A percentile compares a stretch with the other conserved stretches of the same genome.
These are phyloP conservation scores for Quercus wislizeni DNA, from an alignment of 306 rosid genomes.

Conservation along the genomic window DNA sequence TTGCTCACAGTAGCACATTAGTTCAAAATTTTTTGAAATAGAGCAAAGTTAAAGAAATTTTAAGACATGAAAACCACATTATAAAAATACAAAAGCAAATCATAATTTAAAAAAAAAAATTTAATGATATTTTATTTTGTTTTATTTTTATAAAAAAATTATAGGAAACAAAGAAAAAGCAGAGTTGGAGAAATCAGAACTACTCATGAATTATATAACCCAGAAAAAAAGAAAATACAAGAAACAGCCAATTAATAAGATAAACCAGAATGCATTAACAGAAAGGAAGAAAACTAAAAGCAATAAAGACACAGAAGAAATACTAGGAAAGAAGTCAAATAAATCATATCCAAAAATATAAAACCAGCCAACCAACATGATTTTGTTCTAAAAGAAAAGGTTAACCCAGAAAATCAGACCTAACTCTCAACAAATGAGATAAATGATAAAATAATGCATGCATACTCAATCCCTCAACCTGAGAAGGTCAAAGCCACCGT, in stretches of 20 bases:
- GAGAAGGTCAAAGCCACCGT: constrained; percentile 8
- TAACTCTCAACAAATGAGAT: constrained; percentile 16
- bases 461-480: background rate
- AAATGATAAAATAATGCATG: background rate
- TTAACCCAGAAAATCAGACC: constrained; percentile 10
- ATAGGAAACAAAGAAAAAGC: background rate
- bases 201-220: background rate
- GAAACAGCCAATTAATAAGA: no score
- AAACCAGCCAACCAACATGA: constrained; percentile 13
- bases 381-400: constrained; percentile 18
- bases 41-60: background rate
- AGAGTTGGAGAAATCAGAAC: background rate
- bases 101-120: background rate
- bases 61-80: background rate
- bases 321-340: background rate
- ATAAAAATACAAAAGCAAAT: background rate
- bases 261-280: no score
- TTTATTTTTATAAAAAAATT: background rate
- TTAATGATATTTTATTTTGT: no score
- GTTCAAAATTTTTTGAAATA: background rate
- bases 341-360: background rate
- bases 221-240: no score
- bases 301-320: background rate
- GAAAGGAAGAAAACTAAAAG: background rate
- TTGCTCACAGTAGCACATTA: background rate